Conservation (phyloP, 2,329 filamentous ascomycete species). For the Elsinoe ampelina region DNA sequence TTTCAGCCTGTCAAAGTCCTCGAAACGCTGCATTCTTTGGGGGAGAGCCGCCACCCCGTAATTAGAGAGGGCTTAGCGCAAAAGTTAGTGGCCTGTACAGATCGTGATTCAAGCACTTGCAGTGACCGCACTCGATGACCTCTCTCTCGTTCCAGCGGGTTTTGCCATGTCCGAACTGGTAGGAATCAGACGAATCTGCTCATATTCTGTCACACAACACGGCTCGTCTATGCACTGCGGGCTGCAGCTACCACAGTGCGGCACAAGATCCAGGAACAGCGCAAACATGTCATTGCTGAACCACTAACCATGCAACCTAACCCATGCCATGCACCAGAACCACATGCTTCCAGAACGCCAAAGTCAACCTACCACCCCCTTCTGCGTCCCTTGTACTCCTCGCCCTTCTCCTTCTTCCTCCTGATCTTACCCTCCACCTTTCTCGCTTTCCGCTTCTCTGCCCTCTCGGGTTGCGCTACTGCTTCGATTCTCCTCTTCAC, state of each 20-base stretch:
- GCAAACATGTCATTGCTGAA: neutral
- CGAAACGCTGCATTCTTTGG: too few relatives aligned
- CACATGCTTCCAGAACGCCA: neutral
- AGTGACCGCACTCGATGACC: too few relatives aligned
- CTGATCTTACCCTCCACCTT: slow-evolving; percentile 78
- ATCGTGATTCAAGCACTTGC: neutral
- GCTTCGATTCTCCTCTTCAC: slow-evolving; percentile 85
- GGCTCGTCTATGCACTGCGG: neutral
- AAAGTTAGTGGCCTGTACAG: neutral
- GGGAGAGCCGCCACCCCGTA: slow-evolving; percentile 12
- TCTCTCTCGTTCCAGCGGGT: neutral
- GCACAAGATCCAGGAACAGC: neutral
- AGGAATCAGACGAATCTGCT: neutral
- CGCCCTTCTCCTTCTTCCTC: slow-evolving; percentile 67
- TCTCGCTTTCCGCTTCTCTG: slow-evolving; percentile 69
- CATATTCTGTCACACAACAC: neutral
- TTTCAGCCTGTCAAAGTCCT: slow-evolving; percentile 6
- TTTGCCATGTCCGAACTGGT: neutral
- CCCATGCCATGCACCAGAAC: slow-evolving; percentile 2
- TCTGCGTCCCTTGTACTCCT: slow-evolving; percentile 61
- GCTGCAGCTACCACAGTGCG: neutral
- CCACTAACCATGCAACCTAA: neutral
- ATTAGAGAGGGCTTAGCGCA: neutral
- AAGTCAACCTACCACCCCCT: slow-evolving; percentile 51
- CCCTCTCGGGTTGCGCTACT: slow-evolving; percentile 69